These are phyloP conservation scores for Didymella pinodella DNA, from an alignment of 2,329 filamentous ascomycete species.

Conservation along the genomic window DNA sequence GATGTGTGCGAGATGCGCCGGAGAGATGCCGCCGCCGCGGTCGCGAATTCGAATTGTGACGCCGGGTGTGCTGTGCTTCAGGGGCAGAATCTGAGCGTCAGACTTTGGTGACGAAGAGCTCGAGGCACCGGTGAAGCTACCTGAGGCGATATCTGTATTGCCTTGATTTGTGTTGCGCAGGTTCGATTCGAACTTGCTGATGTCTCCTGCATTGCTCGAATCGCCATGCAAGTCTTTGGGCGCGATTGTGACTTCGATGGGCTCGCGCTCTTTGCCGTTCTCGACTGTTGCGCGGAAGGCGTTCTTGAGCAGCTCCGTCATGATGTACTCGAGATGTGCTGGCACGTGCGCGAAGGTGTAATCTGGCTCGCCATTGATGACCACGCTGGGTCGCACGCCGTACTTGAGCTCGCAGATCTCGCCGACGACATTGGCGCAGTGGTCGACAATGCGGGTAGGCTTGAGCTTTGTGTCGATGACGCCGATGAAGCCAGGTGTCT, in stretches of 20 bases:
- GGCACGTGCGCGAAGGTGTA: constrained; percentile 94
- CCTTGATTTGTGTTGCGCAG: constrained; percentile 41
- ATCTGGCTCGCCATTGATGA: constrained; percentile 83
- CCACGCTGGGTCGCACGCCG: constrained; percentile 80
- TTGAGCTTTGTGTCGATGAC: constrained; percentile 92
- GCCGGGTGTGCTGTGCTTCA: constrained; percentile 69
- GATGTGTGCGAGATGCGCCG: constrained; percentile 82
- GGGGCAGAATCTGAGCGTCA: constrained; percentile 53
- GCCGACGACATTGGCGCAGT: constrained; percentile 87
- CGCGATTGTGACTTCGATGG: constrained; percentile 91
- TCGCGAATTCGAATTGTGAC: constrained; percentile 96
- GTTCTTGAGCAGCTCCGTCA: constrained; percentile 96
- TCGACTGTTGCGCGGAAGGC: constrained; percentile 94
- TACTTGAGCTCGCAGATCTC: constrained; percentile 98
- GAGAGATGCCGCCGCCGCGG: constrained; percentile 89
- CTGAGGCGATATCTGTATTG: constrained; percentile 43
- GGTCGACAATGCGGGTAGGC: constrained; percentile 80
- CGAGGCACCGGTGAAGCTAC: constrained; percentile 38
- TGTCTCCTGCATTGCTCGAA: constrained; percentile 11
- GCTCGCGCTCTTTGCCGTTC: constrained; percentile 77
- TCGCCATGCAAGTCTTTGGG: constrained; percentile 50
- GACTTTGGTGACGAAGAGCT: constrained; percentile 31
- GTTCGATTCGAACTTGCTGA: not conserved
- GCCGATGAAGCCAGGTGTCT: constrained; percentile 75
- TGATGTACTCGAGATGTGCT: constrained; percentile 95